phyloP scores from a whole-genome alignment of 1,284 basidiomycete genomes.

The Kwoniella shivajii region DNA sequence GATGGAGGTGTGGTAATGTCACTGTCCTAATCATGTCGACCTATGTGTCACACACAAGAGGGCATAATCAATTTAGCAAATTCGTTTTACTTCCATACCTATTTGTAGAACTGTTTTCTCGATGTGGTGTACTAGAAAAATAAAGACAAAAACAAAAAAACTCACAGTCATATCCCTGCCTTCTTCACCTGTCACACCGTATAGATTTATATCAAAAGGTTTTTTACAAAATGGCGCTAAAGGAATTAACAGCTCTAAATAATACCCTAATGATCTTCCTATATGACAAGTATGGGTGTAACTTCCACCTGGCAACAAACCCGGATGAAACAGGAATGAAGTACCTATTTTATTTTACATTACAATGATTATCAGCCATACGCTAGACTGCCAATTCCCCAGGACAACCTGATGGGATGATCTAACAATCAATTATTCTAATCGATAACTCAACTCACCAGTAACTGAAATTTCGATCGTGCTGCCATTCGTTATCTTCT shows the following conservation, averaged over 20 bases:
- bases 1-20: conserved; percentile 84
- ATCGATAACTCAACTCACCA: conserved; percentile 58
- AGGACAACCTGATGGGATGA: no score
- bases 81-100: no score
- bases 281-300: conserved; percentile 84
- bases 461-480: conserved; percentile 96
- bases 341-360: no score
- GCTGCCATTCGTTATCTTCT: conserved; percentile 93
- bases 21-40: conserved; percentile 90
- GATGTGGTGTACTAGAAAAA: background rate
- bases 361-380: no score
- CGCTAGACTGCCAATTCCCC: no score
- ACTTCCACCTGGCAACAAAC: conserved; percentile 81
- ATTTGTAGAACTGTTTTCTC: no score
- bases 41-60: no score
- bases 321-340: conserved; percentile 85
- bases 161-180: conserved; percentile 82
- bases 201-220: conserved; percentile 75
- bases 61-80: no score
- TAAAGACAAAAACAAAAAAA: no score
- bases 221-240: conserved; percentile 93
- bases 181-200: conserved; percentile 84
- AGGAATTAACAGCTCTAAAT: conserved; percentile 85
- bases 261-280: conserved; percentile 89
- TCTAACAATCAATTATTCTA: background rate